Evolutionary conservation across 169 alveolate species (phyloP), one percentile per base, ranked within the genome.

Genomic region (Plasmodium chabaudi): DNA sequence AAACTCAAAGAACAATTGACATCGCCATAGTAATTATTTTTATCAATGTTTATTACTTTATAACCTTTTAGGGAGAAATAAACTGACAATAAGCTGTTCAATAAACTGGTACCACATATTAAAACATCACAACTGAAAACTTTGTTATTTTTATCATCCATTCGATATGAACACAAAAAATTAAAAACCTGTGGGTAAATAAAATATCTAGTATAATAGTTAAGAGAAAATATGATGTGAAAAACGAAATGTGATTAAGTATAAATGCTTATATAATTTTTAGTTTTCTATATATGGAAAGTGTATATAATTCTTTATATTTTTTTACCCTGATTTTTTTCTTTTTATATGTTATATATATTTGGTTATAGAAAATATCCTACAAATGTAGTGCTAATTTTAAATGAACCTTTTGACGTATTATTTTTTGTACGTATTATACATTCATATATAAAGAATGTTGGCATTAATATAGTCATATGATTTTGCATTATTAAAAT

Each of bases 1-100:
- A 75, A 75, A 75, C 49, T 75, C 19, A 75, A 63, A 25, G 88
- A 75, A 75, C 88, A 61, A 56, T 75, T 75, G 7, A 63, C 73
- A 49, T 75, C 88, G 49, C 88, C 88, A 63, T 75, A 75, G 59
- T 63, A 75, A 17, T 47, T 63, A 44, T 75, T 75, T 56, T 75
- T 75, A 44, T 75, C 88, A 75, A 75, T 75, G 23, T 75, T 61
- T 75, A 75, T 75, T 56, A 75, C 88, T 49, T 75, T 75, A 57
- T 75, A 75, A 57, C 64, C 64, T 7, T 75, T 75, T 47, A 75
- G 47, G 60, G 88, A 75, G 39, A 75, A 75, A 56, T 75, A 75
- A 42, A 57, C 74, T 47, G 88, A 64, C 10, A 75, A 56, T 47
- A 75, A 61, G 13, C 46, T 75, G 44, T 75, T 75, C 75, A 63